Evolutionary conservation across 2,329 filamentous ascomycete species (phyloP).

Genomic region (Ascochyta clinopodiicola): DNA sequence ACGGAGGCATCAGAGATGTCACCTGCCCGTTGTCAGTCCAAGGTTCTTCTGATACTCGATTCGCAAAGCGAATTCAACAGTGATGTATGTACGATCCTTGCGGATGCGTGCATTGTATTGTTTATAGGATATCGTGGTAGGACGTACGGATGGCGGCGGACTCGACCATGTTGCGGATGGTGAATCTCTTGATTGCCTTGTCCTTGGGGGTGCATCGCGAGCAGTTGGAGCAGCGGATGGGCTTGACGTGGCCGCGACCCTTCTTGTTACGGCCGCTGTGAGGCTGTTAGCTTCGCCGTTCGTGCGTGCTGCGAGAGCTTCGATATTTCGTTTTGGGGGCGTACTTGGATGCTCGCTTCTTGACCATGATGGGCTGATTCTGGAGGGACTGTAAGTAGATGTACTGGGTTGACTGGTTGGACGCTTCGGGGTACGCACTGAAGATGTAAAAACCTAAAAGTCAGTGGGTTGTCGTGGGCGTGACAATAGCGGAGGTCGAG

Average conservation of each 20-base stretch:
- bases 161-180: conserved; percentile 99
- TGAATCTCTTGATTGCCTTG: conserved; percentile 99
- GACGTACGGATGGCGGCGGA: conserved; percentile 98
- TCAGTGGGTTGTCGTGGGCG: conserved; percentile 45
- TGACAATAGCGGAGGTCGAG: conserved; percentile 25
- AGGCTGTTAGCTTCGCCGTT: conserved; percentile 45
- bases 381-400: conserved; percentile 31
- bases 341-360: conserved; percentile 79
- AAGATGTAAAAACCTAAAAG: conserved; percentile 46
- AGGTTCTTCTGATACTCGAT: conserved; percentile 12
- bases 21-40: conserved; percentile 65
- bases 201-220: conserved; percentile 90
- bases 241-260: conserved; percentile 99
- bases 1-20: conserved; percentile 99
- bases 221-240: conserved; percentile 92
- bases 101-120: conserved; percentile 3
- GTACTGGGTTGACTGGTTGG: not conserved
- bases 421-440: conserved; percentile 35
- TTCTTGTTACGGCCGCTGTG: conserved; percentile 98
- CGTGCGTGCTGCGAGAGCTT: conserved; percentile 10
- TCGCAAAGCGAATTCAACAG: conserved; percentile 7
- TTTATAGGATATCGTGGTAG: conserved; percentile 17
- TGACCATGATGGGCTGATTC: conserved; percentile 71
- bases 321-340: conserved; percentile 35
- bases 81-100: conserved; percentile 2